These are phyloP conservation scores for Brassica rapa DNA, from an alignment of 345 rosid genomes.

Conservation along the genomic window DNA sequence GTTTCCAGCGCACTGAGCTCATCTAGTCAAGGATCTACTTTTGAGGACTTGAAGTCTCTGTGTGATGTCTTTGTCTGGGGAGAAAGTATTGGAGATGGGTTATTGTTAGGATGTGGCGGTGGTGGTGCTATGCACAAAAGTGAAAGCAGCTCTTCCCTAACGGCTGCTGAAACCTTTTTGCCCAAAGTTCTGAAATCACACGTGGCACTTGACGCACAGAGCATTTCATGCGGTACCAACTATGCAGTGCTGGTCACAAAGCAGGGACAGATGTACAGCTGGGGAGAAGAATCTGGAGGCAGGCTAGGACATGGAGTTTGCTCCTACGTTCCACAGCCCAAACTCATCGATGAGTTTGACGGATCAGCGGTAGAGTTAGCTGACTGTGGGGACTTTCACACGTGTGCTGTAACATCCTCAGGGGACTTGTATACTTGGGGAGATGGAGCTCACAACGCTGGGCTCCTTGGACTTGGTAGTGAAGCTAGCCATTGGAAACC, in stretches of 20 bases:
- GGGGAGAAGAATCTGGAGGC: slow-evolving; percentile 66
- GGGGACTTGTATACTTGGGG: slow-evolving; percentile 68
- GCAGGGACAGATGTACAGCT: slow-evolving; percentile 51
- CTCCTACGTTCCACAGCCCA: slow-evolving; percentile 54
- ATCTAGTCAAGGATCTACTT: slow-evolving; percentile 48
- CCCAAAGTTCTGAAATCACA: slow-evolving; percentile 52
- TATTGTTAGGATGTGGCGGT: slow-evolving; percentile 34
- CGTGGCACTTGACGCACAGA: slow-evolving; percentile 49
- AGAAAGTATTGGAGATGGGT: slow-evolving; percentile 45
- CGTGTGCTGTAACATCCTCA: slow-evolving; percentile 61
- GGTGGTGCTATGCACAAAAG: slow-evolving; percentile 38
- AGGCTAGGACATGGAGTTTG: slow-evolving; percentile 65
- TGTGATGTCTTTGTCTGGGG: slow-evolving; percentile 56
- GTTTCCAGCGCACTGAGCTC: slow-evolving; percentile 56
- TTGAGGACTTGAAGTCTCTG: slow-evolving; percentile 48
- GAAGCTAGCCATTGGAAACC: slow-evolving; percentile 58
- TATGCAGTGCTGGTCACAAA: slow-evolving; percentile 52
- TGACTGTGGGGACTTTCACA: slow-evolving; percentile 65
- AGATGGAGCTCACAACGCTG: slow-evolving; percentile 48
- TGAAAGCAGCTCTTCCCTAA: slow-evolving; percentile 35
- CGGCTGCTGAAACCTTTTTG: slow-evolving; percentile 36
- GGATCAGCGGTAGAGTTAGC: slow-evolving; percentile 49
- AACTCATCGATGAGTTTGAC: slow-evolving; percentile 53
- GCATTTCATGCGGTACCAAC: slow-evolving; percentile 50
- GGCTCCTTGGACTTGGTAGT: slow-evolving; percentile 54